Base-by-base conservation (phyloP, 345 rosid species). In the Rhizophora mangle region DNA sequence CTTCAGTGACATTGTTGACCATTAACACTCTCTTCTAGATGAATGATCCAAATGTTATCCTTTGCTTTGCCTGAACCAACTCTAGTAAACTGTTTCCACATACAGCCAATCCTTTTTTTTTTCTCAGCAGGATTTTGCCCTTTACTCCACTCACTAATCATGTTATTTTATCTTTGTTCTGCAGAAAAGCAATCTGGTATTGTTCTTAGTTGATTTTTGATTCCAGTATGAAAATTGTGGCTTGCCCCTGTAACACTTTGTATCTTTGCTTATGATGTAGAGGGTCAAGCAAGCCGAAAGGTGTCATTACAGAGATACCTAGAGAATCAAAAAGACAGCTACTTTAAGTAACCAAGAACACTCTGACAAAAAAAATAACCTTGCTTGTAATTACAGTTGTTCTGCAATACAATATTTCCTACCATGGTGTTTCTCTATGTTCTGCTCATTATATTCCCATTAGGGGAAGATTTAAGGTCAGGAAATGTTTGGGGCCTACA, bases 301-400 rank as follows among this genome's bases (percentile, higher is more conserved):
- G 78, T 80, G 26, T 86, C 80, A 47, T 68, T 88, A 88, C 93
- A 85, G 79, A 86, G 89, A 82, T 92, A 88, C 72, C 85, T 64
- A n/a, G 91, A 89, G 62, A 92, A 89, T 86, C 82, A 85, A 21
- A 89, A 88, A 64, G 96, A 89, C 76, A 92, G 98, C 96, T 92
- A 52, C 24, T 4, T 27, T 22, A 47, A 57, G 34, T n/a, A 49
- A 71, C 73, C 64, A 53, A 65, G 67, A 51, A 61, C 37, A 19
- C 63, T 60, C 29, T 30, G 29, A 64, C 67, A 2, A 52, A 32
- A 9, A 2, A 2, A 13, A 65, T 65, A 31, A 24, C 68, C 29
- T 54, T 57, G 21, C 53, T 21, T 67, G 47, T 72, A n/a, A 4
- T 18, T 60, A 21, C 47, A 4, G 32, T 27, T 22, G 13, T 27